These are phyloP conservation scores for Paraleonurus japonicus DNA, from an alignment of 257 asterid species.

Conservation along the genomic window DNA sequence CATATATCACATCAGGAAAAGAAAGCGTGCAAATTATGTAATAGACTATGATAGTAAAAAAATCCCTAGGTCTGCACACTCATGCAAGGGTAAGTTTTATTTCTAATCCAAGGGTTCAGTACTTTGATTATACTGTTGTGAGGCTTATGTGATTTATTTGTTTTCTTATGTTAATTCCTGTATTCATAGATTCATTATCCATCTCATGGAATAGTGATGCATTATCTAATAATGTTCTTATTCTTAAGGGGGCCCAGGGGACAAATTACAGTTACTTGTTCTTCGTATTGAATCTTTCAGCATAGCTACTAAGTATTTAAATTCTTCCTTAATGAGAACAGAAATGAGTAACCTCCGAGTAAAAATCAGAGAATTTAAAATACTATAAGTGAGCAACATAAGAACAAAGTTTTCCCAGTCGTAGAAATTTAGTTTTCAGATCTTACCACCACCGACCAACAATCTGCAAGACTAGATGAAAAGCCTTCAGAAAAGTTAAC, in stretches of 20 bases:
- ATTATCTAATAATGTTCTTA: too few species aligned
- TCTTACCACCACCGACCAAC: constrained; percentile 69
- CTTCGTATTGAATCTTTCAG: too few species aligned
- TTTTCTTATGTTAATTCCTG: not conserved
- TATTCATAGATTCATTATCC: not conserved
- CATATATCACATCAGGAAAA: not conserved
- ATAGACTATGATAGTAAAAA: too few species aligned
- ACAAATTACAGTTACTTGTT: too few species aligned
- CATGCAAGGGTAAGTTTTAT: too few species aligned
- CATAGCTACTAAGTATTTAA: too few species aligned
- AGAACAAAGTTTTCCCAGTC: not conserved
- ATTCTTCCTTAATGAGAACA: too few species aligned
- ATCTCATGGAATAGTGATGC: not conserved
- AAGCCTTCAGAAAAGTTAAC: constrained; percentile 69
- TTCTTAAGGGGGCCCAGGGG: too few species aligned
- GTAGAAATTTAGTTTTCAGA: not conserved
- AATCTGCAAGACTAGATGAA: constrained; percentile 52
- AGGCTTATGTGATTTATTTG: not conserved
- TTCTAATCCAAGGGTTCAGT: not conserved
- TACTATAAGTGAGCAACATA: constrained; percentile 1
- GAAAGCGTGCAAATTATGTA: not conserved
- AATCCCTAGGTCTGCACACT: too few species aligned
- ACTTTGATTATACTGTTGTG: not conserved
- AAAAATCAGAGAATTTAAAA: not conserved
- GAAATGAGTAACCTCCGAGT: not conserved